Percentiles rank a stretch among this genome's conserved stretches.
These are phyloP conservation scores for Edaphochlamys debaryana DNA, from an alignment of 139 green algal genomes.

Conservation along the genomic window DNA sequence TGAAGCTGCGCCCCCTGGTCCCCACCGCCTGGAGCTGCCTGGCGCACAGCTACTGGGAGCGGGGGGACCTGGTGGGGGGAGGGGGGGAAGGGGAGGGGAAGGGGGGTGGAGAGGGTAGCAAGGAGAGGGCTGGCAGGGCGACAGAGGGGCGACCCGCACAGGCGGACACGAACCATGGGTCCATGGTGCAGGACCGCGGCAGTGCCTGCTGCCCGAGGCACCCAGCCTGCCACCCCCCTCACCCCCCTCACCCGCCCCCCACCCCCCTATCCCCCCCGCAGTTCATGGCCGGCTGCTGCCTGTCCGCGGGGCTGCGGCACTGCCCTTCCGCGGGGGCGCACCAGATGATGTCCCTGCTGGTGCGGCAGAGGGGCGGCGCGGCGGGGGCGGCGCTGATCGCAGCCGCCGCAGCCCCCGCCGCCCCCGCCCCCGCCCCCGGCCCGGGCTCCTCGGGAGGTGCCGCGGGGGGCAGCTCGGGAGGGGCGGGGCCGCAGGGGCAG, in stretches of 20 bases:
- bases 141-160: too few species aligned
- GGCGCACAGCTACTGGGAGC: conserved; percentile 45
- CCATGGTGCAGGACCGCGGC: too few species aligned
- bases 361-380: conserved; percentile 15
- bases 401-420: not conserved
- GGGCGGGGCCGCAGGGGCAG: not conserved
- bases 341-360: conserved; percentile 38
- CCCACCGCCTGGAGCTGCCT: conserved; percentile 32
- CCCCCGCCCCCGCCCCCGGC: not conserved
- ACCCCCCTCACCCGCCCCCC: too few species aligned
- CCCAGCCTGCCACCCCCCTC: too few species aligned
- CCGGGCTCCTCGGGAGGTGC: too few species aligned
- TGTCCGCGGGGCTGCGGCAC: conserved; percentile 12
- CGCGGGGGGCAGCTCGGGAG: too few species aligned
- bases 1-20: conserved; percentile 27
- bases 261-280: not conserved
- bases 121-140: not conserved
- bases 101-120: not conserved
- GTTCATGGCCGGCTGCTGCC: conserved; percentile 28
- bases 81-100: not conserved
- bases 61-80: conserved; percentile 21
- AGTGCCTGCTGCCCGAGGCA: too few species aligned
- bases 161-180: too few species aligned
- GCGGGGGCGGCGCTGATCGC: not conserved
- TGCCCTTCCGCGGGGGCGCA: conserved; percentile 1